Percentiles rank a stretch among this genome's conserved stretches.
Conservation (phyloP, 164 flowering plant genomes). For the Vitis vinifera region ASM3070453v1 NC_081819.1:15931501-15932000, state of each 20-base stretch:
- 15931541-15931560: too few species aligned
- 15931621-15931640: too few species aligned
- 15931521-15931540: too few species aligned
- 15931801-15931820: slow-evolving; percentile 77
- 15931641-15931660: too few species aligned
- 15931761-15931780: slow-evolving; percentile 66
- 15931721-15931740: not conserved
- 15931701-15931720: not conserved
- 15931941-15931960: not conserved
- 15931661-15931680: too few species aligned
- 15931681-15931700: not conserved
- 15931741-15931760: slow-evolving; percentile 71
- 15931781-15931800: slow-evolving; percentile 62
- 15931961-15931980: not conserved
- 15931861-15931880: slow-evolving; percentile 62
- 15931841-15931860: slow-evolving; percentile 49
- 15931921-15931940: not conserved
- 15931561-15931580: too few species aligned
- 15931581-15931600: too few species aligned
- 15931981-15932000: not conserved
- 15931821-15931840: slow-evolving; percentile 70
- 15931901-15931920: slow-evolving; percentile 38
- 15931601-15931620: too few species aligned
- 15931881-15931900: slow-evolving; percentile 53
- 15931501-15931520: too few species aligned